A percentile compares a stretch with the other conserved stretches of the same genome.
Conservation (phyloP, 441 rosid genomes). For the Erodium chrysanthum region DNA sequence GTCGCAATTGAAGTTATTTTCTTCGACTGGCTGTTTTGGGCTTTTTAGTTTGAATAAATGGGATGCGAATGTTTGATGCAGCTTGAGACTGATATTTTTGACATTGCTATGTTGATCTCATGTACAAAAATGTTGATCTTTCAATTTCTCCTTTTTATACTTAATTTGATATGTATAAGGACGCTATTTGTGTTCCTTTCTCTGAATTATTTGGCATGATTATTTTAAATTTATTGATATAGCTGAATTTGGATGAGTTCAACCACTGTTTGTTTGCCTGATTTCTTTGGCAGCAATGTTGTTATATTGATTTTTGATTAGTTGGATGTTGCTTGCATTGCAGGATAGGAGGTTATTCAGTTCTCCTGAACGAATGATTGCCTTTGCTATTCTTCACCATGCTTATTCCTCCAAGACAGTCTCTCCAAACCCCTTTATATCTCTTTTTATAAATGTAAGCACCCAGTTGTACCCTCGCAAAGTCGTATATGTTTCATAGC, state of each 20-base stretch:
- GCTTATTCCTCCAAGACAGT: slow-evolving; percentile 47
- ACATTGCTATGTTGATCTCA: neutral
- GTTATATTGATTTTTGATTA: slow-evolving; percentile 18
- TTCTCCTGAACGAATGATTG: slow-evolving; percentile 55
- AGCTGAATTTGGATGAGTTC: neutral
- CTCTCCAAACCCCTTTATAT: slow-evolving; percentile 52
- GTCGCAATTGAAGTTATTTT: neutral
- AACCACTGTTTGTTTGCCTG: neutral
- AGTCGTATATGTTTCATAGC: neutral
- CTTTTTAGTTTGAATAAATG: neutral
- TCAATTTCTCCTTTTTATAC: neutral
- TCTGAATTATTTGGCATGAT: neutral
- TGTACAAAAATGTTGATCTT: neutral
- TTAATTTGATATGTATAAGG: neutral
- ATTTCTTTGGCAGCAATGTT: slow-evolving; percentile 6
- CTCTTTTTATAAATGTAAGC: slow-evolving; percentile 53
- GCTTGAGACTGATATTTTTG: neutral
- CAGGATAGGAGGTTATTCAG: slow-evolving; percentile 53
- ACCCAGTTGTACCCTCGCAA: neutral
- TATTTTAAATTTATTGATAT: neutral
- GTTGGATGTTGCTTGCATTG: slow-evolving; percentile 15
- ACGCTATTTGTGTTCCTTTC: too few species aligned
- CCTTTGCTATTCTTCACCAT: slow-evolving; percentile 53
- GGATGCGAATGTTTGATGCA: neutral
- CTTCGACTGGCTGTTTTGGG: neutral